Evolutionary conservation across 2,329 filamentous ascomycete species (phyloP), one percentile per base, ranked within the genome.

Genomic region (Mycosphaerella sp.): DNA sequence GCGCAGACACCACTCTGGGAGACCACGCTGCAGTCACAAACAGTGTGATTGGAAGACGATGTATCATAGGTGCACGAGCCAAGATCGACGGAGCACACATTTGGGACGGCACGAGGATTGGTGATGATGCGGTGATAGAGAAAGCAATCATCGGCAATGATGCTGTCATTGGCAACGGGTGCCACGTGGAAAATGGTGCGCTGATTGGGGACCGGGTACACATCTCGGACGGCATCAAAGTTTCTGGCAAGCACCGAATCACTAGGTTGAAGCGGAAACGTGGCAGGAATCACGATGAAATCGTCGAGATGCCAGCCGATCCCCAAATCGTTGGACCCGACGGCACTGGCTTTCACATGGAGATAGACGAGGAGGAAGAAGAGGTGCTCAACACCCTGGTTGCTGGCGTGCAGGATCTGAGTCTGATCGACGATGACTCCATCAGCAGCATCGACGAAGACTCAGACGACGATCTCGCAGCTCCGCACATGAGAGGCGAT

Each of bases 21-120:
- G 81, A 87, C 23, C 81, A 82, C 42, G 87, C 80, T 60, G 78
- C 75, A 0, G 80, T 98, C 32, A 77, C 77, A 7, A 86, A 87
- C 70, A 91, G 86, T 64, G 81, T 93, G 45, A 83, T 98, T 56
- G 93, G 93, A 32, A 81, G 86, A 57, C 80, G 87, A 61, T 97
- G 92, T 72, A 84, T 83, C 60, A 93, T 98, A 62, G 93, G 93
- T 6, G 85, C 82, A 62, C 88, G 93, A 60, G 91, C 93, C 29
- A 80, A 77, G 38, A 82, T 98, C 57, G 80, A 87, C 45, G 80
- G 89, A 62, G 86, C 88, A 21, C 92, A 89, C 64, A 82, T 98
- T 59, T 97, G 92, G 91, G 89, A 96, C 63, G 81, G 90, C 63
- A 83, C 83, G 0, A 80, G 80, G 4, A 82, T 98, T 61, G 86